A percentile compares a stretch with the other conserved stretches of the same genome.
Evolutionary conservation across 768 basidiomycete genomes (phyloP).

Genomic region (Clavulina sp.): DNA sequence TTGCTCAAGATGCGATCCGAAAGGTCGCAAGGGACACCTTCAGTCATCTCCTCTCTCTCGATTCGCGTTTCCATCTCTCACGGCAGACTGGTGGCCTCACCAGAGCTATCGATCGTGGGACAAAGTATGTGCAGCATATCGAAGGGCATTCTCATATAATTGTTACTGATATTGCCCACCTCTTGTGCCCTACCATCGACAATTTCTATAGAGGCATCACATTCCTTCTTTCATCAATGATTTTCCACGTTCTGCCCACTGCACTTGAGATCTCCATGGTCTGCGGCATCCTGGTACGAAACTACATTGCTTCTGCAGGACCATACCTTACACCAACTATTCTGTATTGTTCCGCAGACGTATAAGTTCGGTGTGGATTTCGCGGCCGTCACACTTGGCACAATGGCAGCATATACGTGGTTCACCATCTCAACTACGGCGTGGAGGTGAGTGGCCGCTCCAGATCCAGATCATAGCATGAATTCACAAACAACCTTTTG

Average conservation of each 20-base stretch:
- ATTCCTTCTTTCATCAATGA: constrained; percentile 79
- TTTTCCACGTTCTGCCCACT: constrained; percentile 91
- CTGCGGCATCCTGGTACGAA: constrained; percentile 80
- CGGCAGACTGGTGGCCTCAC: constrained; percentile 93
- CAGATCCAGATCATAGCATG: not conserved
- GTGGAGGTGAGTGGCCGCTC: constrained; percentile 54
- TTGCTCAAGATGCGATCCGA: constrained; percentile 86
- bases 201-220: constrained; percentile 62
- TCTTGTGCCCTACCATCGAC: not conserved
- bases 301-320: not conserved
- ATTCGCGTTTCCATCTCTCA: constrained; percentile 81
- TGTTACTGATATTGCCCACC: not conserved
- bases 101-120: constrained; percentile 90
- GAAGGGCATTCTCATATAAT: not conserved
- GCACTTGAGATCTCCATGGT: constrained; percentile 93
- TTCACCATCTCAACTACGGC: constrained; percentile 92
- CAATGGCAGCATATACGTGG: constrained; percentile 88
- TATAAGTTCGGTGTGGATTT: constrained; percentile 98
- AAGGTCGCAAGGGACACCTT: constrained; percentile 94
- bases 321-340: not conserved
- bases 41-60: constrained; percentile 76
- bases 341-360: constrained; percentile 32
- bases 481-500: not conserved
- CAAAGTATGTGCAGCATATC: constrained; percentile 46
- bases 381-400: constrained; percentile 70